Percentiles rank a stretch among this genome's conserved stretches.
Evolutionary conservation across 2,329 filamentous ascomycete species (phyloP).

Genomic region (Parastagonospora nodorum): DNA sequence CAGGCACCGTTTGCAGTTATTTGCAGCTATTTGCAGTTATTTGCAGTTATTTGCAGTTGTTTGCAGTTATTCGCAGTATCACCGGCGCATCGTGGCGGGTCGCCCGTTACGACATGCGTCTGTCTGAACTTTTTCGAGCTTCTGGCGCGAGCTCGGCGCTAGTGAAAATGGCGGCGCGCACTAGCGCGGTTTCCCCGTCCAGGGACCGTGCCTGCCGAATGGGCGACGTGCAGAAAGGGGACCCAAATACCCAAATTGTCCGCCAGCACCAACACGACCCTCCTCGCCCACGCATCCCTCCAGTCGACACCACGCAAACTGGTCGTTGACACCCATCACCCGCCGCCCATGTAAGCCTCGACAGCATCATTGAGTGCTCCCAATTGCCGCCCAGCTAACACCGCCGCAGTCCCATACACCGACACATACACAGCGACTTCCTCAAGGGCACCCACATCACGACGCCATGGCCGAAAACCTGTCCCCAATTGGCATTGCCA

Average conservation of each 20-base stretch:
- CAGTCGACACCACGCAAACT: neutral
- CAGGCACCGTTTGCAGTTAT: neutral
- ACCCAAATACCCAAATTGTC: conserved; percentile 48
- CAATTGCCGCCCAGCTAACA: conserved; percentile 22
- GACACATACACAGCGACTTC: conserved; percentile 6
- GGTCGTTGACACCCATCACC: too few species aligned
- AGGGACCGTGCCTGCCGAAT: conserved; percentile 46
- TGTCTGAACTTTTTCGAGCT: conserved; percentile 42
- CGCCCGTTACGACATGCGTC: conserved; percentile 22
- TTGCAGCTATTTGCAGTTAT: neutral
- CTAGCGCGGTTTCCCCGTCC: conserved; percentile 39
- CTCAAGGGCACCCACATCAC: conserved; percentile 24
- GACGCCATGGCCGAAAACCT: conserved; percentile 65
- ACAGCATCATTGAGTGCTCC: neutral
- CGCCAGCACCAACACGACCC: conserved; percentile 27
- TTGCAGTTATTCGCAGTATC: neutral
- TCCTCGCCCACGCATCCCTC: neutral
- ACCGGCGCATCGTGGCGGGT: conserved; percentile 28
- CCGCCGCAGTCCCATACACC: conserved; percentile 20
- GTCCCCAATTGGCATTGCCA: conserved; percentile 75
- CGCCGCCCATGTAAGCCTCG: neutral
- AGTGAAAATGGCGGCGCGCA: conserved; percentile 17
- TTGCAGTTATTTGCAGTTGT: neutral
- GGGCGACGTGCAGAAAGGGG: conserved; percentile 47
- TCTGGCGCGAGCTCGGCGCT: conserved; percentile 29